A percentile compares a stretch with the other conserved stretches of the same genome.
These are phyloP conservation scores for Ramularia endophylla DNA, from an alignment of 2,329 filamentous ascomycete genomes.

Conservation along the genomic window DNA sequence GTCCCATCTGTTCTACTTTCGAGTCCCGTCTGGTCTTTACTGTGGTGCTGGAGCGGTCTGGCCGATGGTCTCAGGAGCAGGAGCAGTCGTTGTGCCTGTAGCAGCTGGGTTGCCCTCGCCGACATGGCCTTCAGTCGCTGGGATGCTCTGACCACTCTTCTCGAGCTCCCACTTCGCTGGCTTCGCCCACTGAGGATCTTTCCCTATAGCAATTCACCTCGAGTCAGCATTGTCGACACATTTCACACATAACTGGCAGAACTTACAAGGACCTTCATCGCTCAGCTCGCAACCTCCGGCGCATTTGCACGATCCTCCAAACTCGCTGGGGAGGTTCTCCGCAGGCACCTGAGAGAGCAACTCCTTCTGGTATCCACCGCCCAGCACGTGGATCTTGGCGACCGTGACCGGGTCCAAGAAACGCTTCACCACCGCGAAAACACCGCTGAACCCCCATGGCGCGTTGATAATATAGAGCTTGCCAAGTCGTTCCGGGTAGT, in stretches of 20 bases:
- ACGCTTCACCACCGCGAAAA: constrained; percentile 81
- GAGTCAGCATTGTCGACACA: not conserved
- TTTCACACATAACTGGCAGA: not conserved
- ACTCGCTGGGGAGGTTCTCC: constrained; percentile 82
- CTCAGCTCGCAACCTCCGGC: constrained; percentile 76
- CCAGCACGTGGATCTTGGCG: constrained; percentile 89
- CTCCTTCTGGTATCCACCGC: constrained; percentile 73
- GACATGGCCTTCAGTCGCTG: constrained; percentile 26
- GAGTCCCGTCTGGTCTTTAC: constrained; percentile 11
- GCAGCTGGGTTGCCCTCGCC: constrained; percentile 25
- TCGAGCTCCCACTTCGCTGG: constrained; percentile 47
- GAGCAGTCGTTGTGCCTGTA: constrained; percentile 13
- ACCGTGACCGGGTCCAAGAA: constrained; percentile 98
- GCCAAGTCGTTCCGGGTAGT: constrained; percentile 96
- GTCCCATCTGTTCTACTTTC: constrained; percentile 6
- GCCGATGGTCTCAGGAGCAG: constrained; percentile 19
- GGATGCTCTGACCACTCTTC: constrained; percentile 31
- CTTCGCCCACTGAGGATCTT: constrained; percentile 60
- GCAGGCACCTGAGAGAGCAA: constrained; percentile 76
- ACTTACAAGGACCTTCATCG: constrained; percentile 75
- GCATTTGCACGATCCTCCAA: constrained; percentile 81
- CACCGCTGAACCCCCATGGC: constrained; percentile 85
- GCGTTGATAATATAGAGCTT: constrained; percentile 98
- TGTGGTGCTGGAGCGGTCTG: constrained; percentile 19
- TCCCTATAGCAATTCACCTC: constrained; percentile 36